Conservation (phyloP, 2,329 filamentous ascomycete species). For the Alternaria incomplexa region DNA sequence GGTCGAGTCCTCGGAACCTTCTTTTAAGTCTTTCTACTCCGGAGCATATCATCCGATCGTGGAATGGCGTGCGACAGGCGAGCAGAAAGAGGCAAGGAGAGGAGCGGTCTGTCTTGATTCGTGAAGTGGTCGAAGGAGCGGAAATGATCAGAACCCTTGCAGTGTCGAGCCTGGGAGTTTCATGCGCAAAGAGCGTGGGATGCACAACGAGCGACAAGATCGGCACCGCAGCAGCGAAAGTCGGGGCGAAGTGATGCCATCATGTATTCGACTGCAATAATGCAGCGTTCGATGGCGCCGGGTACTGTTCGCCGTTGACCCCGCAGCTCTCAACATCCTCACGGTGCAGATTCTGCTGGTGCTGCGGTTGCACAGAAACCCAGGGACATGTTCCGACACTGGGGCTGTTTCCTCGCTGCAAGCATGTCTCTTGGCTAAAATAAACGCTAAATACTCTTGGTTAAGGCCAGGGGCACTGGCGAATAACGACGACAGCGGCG, state of each 20-base stretch:
- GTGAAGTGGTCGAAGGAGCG: conserved; percentile 24
- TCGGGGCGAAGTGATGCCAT: conserved; percentile 1
- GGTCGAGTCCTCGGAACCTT: conserved; percentile 1
- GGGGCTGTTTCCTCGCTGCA: conserved; percentile 30
- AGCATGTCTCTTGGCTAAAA: conserved; percentile 21
- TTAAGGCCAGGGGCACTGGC: conserved; percentile 21
- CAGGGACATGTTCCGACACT: conserved; percentile 18
- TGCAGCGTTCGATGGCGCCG: not conserved
- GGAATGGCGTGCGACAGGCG: conserved; percentile 8
- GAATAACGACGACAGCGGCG: conserved; percentile 14
- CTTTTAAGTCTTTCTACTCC: conserved; percentile 16
- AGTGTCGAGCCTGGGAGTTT: conserved; percentile 23
- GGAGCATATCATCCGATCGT: conserved; percentile 4
- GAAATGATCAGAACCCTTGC: conserved; percentile 32
- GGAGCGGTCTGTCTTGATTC: conserved; percentile 30
- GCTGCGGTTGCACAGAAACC: conserved; percentile 10
- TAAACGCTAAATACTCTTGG: conserved; percentile 14
- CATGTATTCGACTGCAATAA: not conserved
- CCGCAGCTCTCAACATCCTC: conserved; percentile 10
- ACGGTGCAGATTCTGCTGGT: conserved; percentile 4
- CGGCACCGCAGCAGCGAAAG: conserved; percentile 8
- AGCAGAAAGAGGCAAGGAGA: conserved; percentile 10
- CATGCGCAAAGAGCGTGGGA: conserved; percentile 15
- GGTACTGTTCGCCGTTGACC: conserved; percentile 7
- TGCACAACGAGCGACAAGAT: conserved; percentile 14